Evolutionary conservation across 768 basidiomycete species (phyloP), one percentile per base, ranked within the genome.

Genomic region (Termitomyces bulborhizus): DNA sequence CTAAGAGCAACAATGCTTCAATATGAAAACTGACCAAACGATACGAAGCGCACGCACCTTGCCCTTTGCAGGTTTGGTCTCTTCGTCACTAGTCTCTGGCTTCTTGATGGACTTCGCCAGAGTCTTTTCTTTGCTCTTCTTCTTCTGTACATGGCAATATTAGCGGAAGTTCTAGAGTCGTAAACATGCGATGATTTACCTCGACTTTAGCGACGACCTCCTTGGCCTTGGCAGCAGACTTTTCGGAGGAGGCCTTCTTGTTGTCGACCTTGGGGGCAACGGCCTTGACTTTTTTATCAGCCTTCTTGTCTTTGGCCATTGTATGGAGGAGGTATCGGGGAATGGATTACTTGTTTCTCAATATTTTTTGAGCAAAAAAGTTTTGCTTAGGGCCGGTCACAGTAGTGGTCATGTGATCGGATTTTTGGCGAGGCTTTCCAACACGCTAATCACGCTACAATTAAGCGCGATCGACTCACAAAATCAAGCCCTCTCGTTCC

Each of bases 281-380:
- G 6, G 65, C 62, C 56, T 69, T 68, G 43, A 65, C 63, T 49
- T 74, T 68, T 46, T 77, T 76, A 37, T 73, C 70, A 29, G 62
- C 62, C 67, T 78, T 81, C 67, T 81, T 81, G 61, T 76, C 74
- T 65, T 79, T 80, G 57, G 68, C 75, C 78, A 80, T 80, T 69
- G 49, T 51, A 46, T 46, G 52, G 52, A 55, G 47, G 59, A 46
- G 63, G 62, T 56, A 60, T 63, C 53, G 51, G 46, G 21, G 2
- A 52, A 44, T 51, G n/a, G 26, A 51, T 58, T 57, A 57, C 54
- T 53, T 60, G 47, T 54, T 53, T 51, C 48, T 37, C 32, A 57
- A 54, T 56, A 67, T 64, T 68, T 68, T 32, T 65, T 62, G 48
- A 57, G 54, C 57, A 26, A 36, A 44, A 55, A 54, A 55, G 45